Percentiles rank a stretch among this genome's conserved stretches.
These are phyloP conservation scores for Fusarium newnesense DNA, from an alignment of 2,329 filamentous ascomycete species.

Conservation along the genomic window DNA sequence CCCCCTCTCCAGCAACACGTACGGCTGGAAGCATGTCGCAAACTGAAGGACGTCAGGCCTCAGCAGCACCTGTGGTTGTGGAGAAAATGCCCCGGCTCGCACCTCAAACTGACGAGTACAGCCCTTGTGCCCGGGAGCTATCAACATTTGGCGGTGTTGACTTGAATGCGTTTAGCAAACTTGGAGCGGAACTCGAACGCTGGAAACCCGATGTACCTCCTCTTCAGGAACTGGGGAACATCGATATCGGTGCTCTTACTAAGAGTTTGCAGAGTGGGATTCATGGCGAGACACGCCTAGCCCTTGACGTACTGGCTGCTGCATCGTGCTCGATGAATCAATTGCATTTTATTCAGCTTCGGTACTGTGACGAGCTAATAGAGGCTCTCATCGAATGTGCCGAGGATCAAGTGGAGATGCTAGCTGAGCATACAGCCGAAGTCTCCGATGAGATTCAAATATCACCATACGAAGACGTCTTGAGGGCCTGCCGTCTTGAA, in stretches of 20 bases:
- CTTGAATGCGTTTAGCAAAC: slow-evolving; percentile 69
- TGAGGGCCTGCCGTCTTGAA: slow-evolving; percentile 81
- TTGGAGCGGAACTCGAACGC: slow-evolving; percentile 74
- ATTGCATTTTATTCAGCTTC: slow-evolving; percentile 73
- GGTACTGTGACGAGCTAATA: slow-evolving; percentile 85
- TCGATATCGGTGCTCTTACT: slow-evolving; percentile 90
- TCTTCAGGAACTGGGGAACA: slow-evolving; percentile 81
- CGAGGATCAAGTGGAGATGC: slow-evolving; percentile 84
- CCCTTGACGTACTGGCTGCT: slow-evolving; percentile 82
- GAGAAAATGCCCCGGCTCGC: slow-evolving; percentile 53
- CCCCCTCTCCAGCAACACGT: slow-evolving; percentile 57
- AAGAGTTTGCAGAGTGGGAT: slow-evolving; percentile 92
- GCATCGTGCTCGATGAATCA: slow-evolving; percentile 71
- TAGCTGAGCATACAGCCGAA: slow-evolving; percentile 86
- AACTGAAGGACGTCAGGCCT: slow-evolving; percentile 45
- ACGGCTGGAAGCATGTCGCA: slow-evolving; percentile 56
- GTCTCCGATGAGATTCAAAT: slow-evolving; percentile 88
- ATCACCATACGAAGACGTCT: slow-evolving; percentile 86
- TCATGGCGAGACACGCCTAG: slow-evolving; percentile 87
- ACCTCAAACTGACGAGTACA: slow-evolving; percentile 63
- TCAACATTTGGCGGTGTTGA: slow-evolving; percentile 78
- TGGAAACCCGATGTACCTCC: slow-evolving; percentile 80
- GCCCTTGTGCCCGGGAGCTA: slow-evolving; percentile 64
- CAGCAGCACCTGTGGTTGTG: slow-evolving; percentile 25
- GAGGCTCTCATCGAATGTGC: slow-evolving; percentile 91